phyloP scores from a whole-genome alignment of 805 yeast genomes.

The Candida maesae region DNA sequence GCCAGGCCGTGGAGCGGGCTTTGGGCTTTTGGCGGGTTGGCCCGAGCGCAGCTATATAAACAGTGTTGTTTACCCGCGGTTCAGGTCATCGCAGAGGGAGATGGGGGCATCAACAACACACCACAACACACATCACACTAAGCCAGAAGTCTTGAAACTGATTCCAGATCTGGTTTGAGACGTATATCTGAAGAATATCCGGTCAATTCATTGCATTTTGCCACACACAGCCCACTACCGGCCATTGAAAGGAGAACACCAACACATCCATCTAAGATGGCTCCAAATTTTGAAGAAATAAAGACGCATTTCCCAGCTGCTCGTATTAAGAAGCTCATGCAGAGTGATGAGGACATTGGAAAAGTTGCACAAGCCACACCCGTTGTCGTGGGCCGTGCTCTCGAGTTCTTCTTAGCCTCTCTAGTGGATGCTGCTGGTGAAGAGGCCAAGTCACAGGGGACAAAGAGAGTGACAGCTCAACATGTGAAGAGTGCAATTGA shows the following conservation, averaged over 20 bases:
- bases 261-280: slow-evolving; percentile 9
- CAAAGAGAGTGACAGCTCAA: slow-evolving; percentile 76
- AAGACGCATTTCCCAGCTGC: slow-evolving; percentile 91
- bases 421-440: slow-evolving; percentile 79
- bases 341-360: slow-evolving; percentile 96
- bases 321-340: slow-evolving; percentile 94
- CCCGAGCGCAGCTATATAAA: slow-evolving; percentile 8
- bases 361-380: slow-evolving; percentile 99
- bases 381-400: slow-evolving; percentile 92
- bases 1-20: no score
- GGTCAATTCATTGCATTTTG: no score
- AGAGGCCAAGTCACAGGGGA: slow-evolving; percentile 71
- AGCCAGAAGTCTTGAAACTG: no score
- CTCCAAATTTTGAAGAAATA: slow-evolving; percentile 37
- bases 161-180: no score
- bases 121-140: background rate
- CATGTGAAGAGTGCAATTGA: slow-evolving; percentile 82
- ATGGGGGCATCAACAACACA: background rate
- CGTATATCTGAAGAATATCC: no score
- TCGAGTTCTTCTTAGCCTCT: slow-evolving; percentile 87
- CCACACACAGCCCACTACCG: no score
- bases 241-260: background rate
- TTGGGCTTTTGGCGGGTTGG: no score
- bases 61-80: slow-evolving; percentile 11
- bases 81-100: background rate